Evolutionary conservation across 768 basidiomycete species (phyloP), one percentile per base, ranked within the genome.

Genomic region (Lactarius hatsudake): DNA sequence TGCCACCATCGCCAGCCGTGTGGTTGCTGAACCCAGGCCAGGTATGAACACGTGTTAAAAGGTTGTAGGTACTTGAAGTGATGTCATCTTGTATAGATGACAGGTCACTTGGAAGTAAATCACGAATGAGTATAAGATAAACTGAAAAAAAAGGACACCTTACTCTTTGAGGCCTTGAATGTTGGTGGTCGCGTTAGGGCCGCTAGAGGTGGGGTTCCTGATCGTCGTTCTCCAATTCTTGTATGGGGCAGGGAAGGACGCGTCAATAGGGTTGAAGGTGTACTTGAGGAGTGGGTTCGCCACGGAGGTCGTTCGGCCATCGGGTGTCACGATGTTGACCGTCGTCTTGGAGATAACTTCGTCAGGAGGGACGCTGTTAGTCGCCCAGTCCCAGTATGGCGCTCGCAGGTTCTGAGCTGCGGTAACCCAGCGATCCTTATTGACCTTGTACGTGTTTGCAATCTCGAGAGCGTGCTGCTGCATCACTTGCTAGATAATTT

Each of bases 311-410:
- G 58, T 72, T 30, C 65, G 61, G 28, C 80, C 79, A 60, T 78
- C 71, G 13, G 78, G 73, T 2, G 71, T 72, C 42, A 73, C 75
- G 64, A 82, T 80, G 1, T 72, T 70, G 38, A 81, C 77, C 30
- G 74, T 65, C 58, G 72, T 69, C 38, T 74, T 63, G 10, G 75
- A 73, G 60, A 81, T 80, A 51, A 83, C 77, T 64, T 80, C 78
- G 1, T 73, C 62, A 8, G 82, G 81, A 32, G 80, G 80, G 17
- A 79, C 73, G 1, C 75, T 45, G 18, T 79, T 77, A 3, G 43
- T 59, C 5, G 83, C 82, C 83, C 83, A 84, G 71, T 84, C 83
- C 83, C 83, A 84, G 75, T 79, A 84, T 0, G 82, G 82, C 55
- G 76, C 73, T 26, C 82, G 78, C 10, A 82, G 72, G 18, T 74